phyloP scores from a whole-genome alignment of 305 asterid species.

The Euphrasia arctica region DNA sequence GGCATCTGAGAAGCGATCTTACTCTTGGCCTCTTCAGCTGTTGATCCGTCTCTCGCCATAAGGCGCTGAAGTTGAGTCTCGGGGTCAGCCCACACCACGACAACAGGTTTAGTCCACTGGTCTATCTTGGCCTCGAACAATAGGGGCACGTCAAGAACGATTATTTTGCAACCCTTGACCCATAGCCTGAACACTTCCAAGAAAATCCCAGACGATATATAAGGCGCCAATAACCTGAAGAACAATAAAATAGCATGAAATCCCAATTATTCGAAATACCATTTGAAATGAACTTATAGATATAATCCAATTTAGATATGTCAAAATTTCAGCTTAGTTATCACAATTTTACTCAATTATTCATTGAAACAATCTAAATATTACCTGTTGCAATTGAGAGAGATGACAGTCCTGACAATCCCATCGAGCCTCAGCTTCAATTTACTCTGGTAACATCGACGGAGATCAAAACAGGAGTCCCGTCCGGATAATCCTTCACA shows the following conservation, averaged over 20 bases:
- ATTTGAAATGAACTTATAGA: background rate
- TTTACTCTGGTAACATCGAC: conserved; percentile 67
- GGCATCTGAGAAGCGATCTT: conserved; percentile 85
- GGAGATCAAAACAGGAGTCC: conserved; percentile 83
- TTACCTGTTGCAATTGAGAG: no score
- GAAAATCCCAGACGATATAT: conserved; percentile 67
- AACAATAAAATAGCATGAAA: background rate
- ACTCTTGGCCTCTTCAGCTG: conserved; percentile 63
- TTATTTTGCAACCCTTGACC: conserved; percentile 61
- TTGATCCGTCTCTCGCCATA: conserved; percentile 64
- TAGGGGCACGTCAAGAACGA: conserved; percentile 87
- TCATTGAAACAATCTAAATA: no score
- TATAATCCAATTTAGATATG: no score
- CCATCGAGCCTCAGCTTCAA: conserved; percentile 77
- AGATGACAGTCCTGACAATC: conserved; percentile 17
- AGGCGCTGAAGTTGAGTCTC: conserved; percentile 83
- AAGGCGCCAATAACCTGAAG: conserved; percentile 80
- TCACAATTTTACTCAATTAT: no score
- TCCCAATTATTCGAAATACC: no score
- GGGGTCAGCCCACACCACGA: conserved; percentile 89
- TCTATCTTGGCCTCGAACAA: conserved; percentile 89
- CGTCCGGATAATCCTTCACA: conserved; percentile 52
- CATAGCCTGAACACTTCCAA: conserved; percentile 70
- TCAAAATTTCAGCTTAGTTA: no score
- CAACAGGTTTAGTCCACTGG: conserved; percentile 76